Conservation (phyloP, 495 filamentous ascomycete genomes). For the Articulospora tetracladia region DNA sequence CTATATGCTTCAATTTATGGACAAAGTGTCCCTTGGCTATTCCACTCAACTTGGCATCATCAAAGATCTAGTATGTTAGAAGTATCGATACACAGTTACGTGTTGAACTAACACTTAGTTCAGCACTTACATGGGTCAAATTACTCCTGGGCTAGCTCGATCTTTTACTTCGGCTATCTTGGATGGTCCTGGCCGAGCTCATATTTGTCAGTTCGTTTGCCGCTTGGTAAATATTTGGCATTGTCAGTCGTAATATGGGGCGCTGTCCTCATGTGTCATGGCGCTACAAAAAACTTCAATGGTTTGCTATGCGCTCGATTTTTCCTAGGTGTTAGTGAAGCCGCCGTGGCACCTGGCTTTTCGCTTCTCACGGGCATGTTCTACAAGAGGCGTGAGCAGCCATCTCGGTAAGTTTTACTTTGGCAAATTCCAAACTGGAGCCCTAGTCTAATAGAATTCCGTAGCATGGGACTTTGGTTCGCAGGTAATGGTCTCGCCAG, state of each 20-base stretch:
- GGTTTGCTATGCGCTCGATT: slow-evolving; percentile 33
- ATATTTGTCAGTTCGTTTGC: slow-evolving; percentile 48
- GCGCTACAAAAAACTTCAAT: slow-evolving; percentile 29
- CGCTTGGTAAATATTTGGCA: slow-evolving; percentile 50
- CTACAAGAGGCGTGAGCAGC: slow-evolving; percentile 58
- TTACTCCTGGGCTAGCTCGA: slow-evolving; percentile 40
- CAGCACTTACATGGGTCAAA: slow-evolving; percentile 26
- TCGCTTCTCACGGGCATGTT: slow-evolving; percentile 56
- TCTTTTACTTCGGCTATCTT: slow-evolving; percentile 62
- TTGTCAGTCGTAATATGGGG: slow-evolving; percentile 52
- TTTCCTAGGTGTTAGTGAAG: slow-evolving; percentile 58
- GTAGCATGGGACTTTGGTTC: slow-evolving; percentile 33
- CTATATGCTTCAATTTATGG: slow-evolving; percentile 56
- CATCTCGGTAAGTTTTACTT: slow-evolving; percentile 30
- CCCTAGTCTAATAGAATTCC: neutral
- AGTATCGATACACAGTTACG: slow-evolving; percentile 27
- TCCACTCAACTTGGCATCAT: slow-evolving; percentile 51
- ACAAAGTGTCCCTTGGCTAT: slow-evolving; percentile 53
- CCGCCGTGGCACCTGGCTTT: slow-evolving; percentile 57
- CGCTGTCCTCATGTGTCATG: slow-evolving; percentile 49
- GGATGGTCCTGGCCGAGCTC: slow-evolving; percentile 59
- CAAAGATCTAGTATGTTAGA: slow-evolving; percentile 26
- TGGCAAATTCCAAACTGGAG: neutral
- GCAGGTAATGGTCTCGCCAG: slow-evolving; percentile 32
- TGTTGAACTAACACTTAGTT: slow-evolving; percentile 18